Evolutionary conservation across 2,329 filamentous ascomycete genomes (phyloP), one percentile per base, ranked within the genome.

Genomic region (Apiospora pterosperma): DNA sequence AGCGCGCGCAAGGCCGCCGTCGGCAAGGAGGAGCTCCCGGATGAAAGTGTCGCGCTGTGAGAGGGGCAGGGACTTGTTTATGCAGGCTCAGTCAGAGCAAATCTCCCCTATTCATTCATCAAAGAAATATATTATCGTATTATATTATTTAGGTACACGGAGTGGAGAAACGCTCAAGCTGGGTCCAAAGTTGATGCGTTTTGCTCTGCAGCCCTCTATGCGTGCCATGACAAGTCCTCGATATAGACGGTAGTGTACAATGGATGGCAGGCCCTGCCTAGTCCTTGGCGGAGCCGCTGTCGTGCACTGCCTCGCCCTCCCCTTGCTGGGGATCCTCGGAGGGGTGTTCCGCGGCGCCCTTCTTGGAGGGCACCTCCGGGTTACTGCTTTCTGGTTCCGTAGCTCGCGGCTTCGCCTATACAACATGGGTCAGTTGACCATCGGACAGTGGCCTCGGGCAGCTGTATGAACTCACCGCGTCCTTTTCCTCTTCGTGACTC

Each of bases 261-360:
- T 12, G 4, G 12, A 14, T 12, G 4, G 12, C 10, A 11, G 28
- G 12, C 16, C 34, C 42, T 55, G 19, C 34, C 42, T 55, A 28
- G 48, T 61, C 55, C 19, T 62, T 28, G 63, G 38, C 23, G 25
- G 69, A 59, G 16, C 69, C 68, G 3, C 69, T 67, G 65, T 71
- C 70, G 61, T 67, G 34, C 10, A 61, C 67, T 11, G 58, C 67
- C 42, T 70, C 67, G 25, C 65, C 67, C 58, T 71, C 64, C 59
- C 71, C 72, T 67, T 70, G 69, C 64, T 70, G 55, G 11, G 74
- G 67, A 38, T 74, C 72, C 60, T 75, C 70, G 31, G 67, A 64
- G 34, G 72, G 68, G 62, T 72, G 62, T 62, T 75, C 69, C n/a
- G 41, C 60, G 1, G 59, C 59, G 2, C 62, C 64, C 66, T 69